phyloP scores from a whole-genome alignment of 495 filamentous ascomycete genomes.

The Tuber indicum region DNA sequence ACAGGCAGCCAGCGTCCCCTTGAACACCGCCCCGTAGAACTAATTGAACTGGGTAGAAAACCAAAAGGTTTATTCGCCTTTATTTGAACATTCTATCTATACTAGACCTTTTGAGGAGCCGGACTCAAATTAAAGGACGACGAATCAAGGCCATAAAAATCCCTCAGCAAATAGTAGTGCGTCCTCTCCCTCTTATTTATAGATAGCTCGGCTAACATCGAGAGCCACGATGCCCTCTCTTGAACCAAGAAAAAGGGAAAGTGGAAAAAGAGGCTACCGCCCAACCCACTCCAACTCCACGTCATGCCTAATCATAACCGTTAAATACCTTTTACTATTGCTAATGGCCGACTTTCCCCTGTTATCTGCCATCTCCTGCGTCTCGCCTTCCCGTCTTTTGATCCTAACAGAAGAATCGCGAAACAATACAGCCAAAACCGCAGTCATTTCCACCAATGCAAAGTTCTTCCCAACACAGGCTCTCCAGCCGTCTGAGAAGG shows the following conservation, averaged over 20 bases:
- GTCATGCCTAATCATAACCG: constrained; percentile 44
- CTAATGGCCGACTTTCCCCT: constrained; percentile 43
- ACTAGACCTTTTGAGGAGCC: not conserved
- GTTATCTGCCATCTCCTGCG: constrained; percentile 46
- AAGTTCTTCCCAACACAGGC: constrained; percentile 42
- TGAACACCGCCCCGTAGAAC: not conserved
- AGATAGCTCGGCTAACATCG: not conserved
- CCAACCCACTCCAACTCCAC: constrained; percentile 36
- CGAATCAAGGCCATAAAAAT: not conserved
- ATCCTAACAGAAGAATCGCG: constrained; percentile 19
- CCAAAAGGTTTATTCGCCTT: not conserved
- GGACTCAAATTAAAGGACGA: not conserved
- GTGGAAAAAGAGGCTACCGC: constrained; percentile 20
- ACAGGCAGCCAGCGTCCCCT: not conserved
- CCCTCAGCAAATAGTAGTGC: not conserved
- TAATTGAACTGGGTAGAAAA: not conserved
- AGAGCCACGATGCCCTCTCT: not conserved
- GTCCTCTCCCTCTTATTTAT: not conserved
- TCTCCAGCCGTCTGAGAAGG: constrained; percentile 39
- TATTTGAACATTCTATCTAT: not conserved
- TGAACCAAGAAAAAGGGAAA: constrained; percentile 31
- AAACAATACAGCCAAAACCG: constrained; percentile 36
- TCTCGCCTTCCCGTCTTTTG: constrained; percentile 33
- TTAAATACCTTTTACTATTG: constrained; percentile 42
- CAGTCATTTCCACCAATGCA: constrained; percentile 39